phyloP scores from a whole-genome alignment of 352 stramenopile species.

The Globisporangium splendens region DNA sequence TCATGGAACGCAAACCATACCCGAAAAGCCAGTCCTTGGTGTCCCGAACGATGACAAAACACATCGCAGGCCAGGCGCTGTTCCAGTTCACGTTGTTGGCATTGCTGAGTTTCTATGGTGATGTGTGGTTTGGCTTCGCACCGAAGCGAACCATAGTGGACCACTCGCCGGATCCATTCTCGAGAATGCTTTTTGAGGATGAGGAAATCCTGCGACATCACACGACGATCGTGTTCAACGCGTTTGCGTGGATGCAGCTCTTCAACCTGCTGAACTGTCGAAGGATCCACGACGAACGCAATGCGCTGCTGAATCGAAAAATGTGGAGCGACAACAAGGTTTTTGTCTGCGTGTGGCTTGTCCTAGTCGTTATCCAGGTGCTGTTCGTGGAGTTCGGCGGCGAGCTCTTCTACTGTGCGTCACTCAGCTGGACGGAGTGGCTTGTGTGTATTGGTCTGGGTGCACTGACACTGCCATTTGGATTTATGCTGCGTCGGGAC shows the following conservation, averaged over 20 bases:
- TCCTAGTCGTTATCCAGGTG: conserved; percentile 83
- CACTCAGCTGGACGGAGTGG: conserved; percentile 20
- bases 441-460: conserved; percentile 20
- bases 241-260: neutral
- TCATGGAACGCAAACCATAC: conserved; percentile 81
- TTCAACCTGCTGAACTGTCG: neutral
- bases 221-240: neutral
- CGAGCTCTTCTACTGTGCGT: conserved; percentile 18
- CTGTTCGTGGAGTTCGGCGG: conserved; percentile 90
- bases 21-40: conserved; percentile 71
- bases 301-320: neutral
- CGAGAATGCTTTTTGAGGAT: no score
- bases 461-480: conserved; percentile 30
- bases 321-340: conserved; percentile 22
- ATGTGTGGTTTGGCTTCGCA: conserved; percentile 15
- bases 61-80: conserved; percentile 78
- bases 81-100: conserved; percentile 81
- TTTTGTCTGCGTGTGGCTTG: conserved; percentile 76
- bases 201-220: neutral
- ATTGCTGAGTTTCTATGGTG: conserved; percentile 55
- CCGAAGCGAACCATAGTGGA: conserved; percentile 4
- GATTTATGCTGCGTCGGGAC: conserved; percentile 5
- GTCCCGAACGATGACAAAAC: conserved; percentile 79
- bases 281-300: neutral
- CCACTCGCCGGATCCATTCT: no score